Percentiles rank a stretch among this genome's conserved stretches.
Evolutionary conservation across 495 filamentous ascomycete genomes (phyloP).

Genomic region (Immersiella caudata): DNA sequence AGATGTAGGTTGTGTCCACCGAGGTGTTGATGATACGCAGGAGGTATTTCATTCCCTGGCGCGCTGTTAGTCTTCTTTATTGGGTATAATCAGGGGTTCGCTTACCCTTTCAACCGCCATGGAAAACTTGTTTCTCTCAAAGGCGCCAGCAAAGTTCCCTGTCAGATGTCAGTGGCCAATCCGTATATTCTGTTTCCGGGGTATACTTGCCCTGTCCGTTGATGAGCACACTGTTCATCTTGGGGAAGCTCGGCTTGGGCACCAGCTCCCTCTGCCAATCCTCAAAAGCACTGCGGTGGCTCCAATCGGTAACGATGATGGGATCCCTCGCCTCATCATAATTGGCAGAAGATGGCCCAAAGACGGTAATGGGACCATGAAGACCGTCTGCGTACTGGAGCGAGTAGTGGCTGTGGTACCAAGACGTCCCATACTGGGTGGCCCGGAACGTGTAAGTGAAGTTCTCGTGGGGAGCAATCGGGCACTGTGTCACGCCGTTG

Average conservation of each 20-base stretch:
- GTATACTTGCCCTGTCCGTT: conserved; percentile 48
- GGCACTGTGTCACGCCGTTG: conserved; percentile 53
- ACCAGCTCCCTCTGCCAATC: no score
- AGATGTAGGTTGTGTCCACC: conserved; percentile 53
- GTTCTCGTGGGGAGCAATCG: conserved; percentile 46
- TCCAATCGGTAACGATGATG: conserved; percentile 55
- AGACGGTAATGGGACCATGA: conserved; percentile 52
- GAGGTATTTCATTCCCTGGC: conserved; percentile 55
- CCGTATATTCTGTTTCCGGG: no score
- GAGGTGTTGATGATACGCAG: conserved; percentile 61
- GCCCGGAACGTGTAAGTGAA: conserved; percentile 36
- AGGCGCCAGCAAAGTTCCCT: no score
- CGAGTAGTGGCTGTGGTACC: conserved; percentile 64
- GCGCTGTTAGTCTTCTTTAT: no score
- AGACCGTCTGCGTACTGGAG: conserved; percentile 58
- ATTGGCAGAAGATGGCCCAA: conserved; percentile 51
- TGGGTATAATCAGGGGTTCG: no score
- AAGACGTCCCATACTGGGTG: conserved; percentile 58
- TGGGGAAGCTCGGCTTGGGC: no score
- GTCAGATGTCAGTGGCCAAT: no score
- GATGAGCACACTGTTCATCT: conserved; percentile 40
- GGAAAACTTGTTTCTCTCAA: no score
- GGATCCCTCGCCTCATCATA: conserved; percentile 57
- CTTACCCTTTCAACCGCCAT: no score
- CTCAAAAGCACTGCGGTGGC: conserved; percentile 38